Conservation (phyloP, 331 rosid species). For the Rosa hybrid region DNA sequence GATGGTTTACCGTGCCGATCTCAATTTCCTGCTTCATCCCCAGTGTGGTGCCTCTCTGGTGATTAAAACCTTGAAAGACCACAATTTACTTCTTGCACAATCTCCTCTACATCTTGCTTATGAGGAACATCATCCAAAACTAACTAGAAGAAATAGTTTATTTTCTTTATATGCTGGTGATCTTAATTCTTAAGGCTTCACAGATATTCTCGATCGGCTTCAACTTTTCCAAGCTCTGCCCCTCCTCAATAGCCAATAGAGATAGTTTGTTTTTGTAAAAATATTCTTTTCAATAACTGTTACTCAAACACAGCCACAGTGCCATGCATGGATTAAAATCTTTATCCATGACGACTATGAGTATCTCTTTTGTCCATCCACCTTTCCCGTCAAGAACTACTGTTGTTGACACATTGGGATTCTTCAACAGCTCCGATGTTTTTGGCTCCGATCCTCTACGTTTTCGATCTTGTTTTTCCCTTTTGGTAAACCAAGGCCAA, state of each 20-base stretch:
- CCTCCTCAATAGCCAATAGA: background rate
- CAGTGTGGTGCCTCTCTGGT: background rate
- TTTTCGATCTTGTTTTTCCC: too few relatives aligned
- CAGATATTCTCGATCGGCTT: background rate
- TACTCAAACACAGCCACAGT: constrained; percentile 24
- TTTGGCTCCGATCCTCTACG: too few relatives aligned
- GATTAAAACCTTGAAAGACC: constrained; percentile 24
- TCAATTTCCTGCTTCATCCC: background rate
- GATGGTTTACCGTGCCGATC: background rate
- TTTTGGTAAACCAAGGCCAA: too few relatives aligned
- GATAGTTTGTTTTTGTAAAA: constrained; percentile 7
- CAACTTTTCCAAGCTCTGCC: background rate
- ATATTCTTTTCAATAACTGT: background rate
- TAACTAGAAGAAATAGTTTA: background rate
- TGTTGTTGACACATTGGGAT: background rate
- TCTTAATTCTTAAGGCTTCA: background rate
- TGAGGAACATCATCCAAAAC: constrained; percentile 27
- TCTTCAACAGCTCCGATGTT: background rate
- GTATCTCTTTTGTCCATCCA: constrained; percentile 28
- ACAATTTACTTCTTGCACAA: background rate
- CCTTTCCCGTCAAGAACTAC: constrained; percentile 25
- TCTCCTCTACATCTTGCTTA: background rate
- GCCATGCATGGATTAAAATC: background rate
- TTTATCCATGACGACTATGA: background rate
- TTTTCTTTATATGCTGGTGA: background rate